Percentiles rank a stretch among this genome's conserved stretches.
Conservation (phyloP, 2,329 filamentous ascomycete species). For the Penicillium sp. region DNA sequence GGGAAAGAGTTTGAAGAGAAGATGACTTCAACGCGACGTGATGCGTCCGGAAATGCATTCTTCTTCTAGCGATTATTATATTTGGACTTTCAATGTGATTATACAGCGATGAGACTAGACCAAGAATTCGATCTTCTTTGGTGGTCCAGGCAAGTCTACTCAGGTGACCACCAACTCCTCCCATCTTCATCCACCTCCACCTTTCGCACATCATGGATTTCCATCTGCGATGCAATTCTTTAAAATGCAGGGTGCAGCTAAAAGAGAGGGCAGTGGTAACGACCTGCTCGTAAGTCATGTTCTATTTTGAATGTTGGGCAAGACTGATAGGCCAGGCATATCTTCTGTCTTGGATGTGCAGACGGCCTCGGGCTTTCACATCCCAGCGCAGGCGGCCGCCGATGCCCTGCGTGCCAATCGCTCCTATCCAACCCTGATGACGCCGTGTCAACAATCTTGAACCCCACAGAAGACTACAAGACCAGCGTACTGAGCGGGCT, state of each 20-base stretch:
- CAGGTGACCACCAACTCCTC: constrained; percentile 9
- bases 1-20: constrained; percentile 65
- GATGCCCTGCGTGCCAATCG: constrained; percentile 72
- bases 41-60: constrained; percentile 85
- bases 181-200: constrained; percentile 6
- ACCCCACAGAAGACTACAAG: constrained; percentile 83
- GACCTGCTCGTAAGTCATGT: constrained; percentile 66
- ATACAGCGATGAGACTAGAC: constrained; percentile 10
- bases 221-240: constrained; percentile 69
- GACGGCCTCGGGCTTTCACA: constrained; percentile 58
- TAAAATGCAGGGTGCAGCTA: constrained; percentile 68
- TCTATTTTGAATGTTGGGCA: not conserved
- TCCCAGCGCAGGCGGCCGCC: constrained; percentile 49
- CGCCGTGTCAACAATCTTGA: constrained; percentile 64
- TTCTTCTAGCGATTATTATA: constrained; percentile 56
- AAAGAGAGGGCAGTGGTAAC: constrained; percentile 72
- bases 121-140: constrained; percentile 1
- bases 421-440: constrained; percentile 67
- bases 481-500: constrained; percentile 78
- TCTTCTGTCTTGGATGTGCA: constrained; percentile 76
- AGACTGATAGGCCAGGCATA: constrained; percentile 56
- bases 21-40: constrained; percentile 69
- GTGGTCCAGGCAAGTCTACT: constrained; percentile 1
- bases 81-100: constrained; percentile 1
- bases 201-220: constrained; percentile 59